Evolutionary conservation across 2,329 filamentous ascomycete species (phyloP).

Genomic region (Arthroderma uncinatum): DNA sequence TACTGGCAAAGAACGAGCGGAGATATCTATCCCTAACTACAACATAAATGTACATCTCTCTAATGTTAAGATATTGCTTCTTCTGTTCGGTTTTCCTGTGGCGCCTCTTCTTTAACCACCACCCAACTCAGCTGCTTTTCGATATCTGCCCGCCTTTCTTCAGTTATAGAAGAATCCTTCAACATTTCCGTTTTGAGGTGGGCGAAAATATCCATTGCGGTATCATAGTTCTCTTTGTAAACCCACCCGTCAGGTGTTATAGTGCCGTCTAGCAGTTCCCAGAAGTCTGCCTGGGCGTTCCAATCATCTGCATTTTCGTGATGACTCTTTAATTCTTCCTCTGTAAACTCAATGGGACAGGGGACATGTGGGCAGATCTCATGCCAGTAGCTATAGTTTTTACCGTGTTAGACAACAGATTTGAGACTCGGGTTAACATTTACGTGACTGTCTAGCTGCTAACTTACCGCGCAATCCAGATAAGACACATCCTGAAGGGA

Average conservation of each 20-base stretch:
- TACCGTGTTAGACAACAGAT: neutral
- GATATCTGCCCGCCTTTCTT: too few relatives aligned
- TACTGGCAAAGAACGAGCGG: too few relatives aligned
- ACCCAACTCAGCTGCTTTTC: too few relatives aligned
- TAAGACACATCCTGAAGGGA: too few relatives aligned
- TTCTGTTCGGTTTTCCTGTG: too few relatives aligned
- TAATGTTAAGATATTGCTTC: too few relatives aligned
- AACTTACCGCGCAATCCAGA: neutral
- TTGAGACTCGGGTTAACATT: neutral
- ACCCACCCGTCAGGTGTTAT: constrained; percentile 9
- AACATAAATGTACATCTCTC: too few relatives aligned
- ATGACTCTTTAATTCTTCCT: constrained; percentile 9
- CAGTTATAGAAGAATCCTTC: neutral
- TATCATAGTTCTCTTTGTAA: constrained; percentile 8
- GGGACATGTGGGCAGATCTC: neutral
- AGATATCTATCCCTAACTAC: too few relatives aligned
- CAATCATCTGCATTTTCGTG: constrained; percentile 9
- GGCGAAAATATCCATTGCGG: constrained; percentile 11
- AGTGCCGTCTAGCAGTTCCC: constrained; percentile 9
- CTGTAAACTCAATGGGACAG: constrained; percentile 12
- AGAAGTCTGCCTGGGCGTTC: constrained; percentile 12
- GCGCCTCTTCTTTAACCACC: too few relatives aligned
- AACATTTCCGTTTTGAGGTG: neutral
- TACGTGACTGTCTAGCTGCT: neutral
- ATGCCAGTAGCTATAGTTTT: neutral